Base-by-base conservation (phyloP, 768 basidiomycete genomes). In the Tremella mesenterica region DNA sequence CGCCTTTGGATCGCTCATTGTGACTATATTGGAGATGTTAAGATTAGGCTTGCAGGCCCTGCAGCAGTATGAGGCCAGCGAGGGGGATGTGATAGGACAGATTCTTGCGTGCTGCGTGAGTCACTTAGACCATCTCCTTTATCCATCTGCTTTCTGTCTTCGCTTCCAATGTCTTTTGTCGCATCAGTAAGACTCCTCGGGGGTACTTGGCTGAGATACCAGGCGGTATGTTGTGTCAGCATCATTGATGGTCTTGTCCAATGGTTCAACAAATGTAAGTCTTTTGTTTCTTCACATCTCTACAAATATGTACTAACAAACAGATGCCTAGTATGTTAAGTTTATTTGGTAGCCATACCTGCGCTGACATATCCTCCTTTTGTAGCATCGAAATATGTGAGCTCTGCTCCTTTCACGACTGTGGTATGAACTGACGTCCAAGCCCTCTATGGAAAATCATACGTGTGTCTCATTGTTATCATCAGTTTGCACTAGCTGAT, bases 221-320 rank as follows among this genome's bases (percentile, higher is more conserved):
- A 65, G 64, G 86, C 88, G 0, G 79, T 81, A 23, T 89, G 85
- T 69, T 85, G 84, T 71, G 74, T 88, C 27, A 83, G 83, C 4
- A 82, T 81, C 61, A 81, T 90, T 55, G 80, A 86, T 60, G 75
- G 73, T 27, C 34, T 85, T 60, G 81, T 88, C 8, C 80, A 82
- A 67, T 89, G 84, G 73, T 88, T 89, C 76, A 90, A 89, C 71
- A 79, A 83, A 78, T 86, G 88, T 72, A 82, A 84, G 23, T 86
- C 14, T 5, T 23, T 21, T 51, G 28, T 21, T 13, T 16, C 23
- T 34, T 25, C 4, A 26, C 13, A 13, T 9, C 30, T n/a, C n/a
- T n/a, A n/a, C n/a, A n/a, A n/a, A n/a, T 41, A 29, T 33, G 38
- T 6, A 16, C 25, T 13, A 38, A 50, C 28, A 23, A 29, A 4